Conservation (phyloP, 202 grass and related monocot species). For the Carex sylvatica region DNA sequence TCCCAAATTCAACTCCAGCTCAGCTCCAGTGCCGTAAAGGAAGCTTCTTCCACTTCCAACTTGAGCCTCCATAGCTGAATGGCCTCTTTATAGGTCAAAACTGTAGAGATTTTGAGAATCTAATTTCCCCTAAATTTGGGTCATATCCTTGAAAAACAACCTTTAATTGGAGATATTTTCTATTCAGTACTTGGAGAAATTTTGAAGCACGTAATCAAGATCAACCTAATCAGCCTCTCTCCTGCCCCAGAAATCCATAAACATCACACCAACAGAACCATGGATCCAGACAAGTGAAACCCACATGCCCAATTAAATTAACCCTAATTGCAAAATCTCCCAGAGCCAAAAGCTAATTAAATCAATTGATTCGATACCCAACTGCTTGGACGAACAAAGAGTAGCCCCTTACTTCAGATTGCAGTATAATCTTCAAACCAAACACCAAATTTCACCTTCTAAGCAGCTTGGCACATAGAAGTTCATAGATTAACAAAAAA, state of each 20-base stretch:
- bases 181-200: slow-evolving; percentile 7
- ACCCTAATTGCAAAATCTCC: slow-evolving; percentile 13
- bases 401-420: slow-evolving; percentile 8
- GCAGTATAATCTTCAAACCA: background rate
- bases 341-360: background rate
- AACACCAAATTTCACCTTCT: slow-evolving; percentile 10
- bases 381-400: background rate
- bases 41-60: slow-evolving; percentile 52
- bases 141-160: slow-evolving; percentile 15
- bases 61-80: slow-evolving; percentile 54
- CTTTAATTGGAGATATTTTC: background rate
- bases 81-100: background rate
- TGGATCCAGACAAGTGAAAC: slow-evolving; percentile 86
- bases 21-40: slow-evolving; percentile 48
- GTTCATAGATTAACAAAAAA: slow-evolving; percentile 16
- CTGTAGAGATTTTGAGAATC: slow-evolving; percentile 6
- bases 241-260: slow-evolving; percentile 64
- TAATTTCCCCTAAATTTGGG: slow-evolving; percentile 1
- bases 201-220: slow-evolving; percentile 15
- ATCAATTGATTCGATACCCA: background rate
- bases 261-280: slow-evolving; percentile 75
- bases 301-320: slow-evolving; percentile 65
- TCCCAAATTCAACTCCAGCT: slow-evolving; percentile 52
- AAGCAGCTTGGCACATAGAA: background rate
- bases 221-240: slow-evolving; percentile 44